Evolutionary conservation across 169 alveolate species (phyloP), one percentile per base, ranked within the genome.

Genomic region (Plasmodium vivax): DNA sequence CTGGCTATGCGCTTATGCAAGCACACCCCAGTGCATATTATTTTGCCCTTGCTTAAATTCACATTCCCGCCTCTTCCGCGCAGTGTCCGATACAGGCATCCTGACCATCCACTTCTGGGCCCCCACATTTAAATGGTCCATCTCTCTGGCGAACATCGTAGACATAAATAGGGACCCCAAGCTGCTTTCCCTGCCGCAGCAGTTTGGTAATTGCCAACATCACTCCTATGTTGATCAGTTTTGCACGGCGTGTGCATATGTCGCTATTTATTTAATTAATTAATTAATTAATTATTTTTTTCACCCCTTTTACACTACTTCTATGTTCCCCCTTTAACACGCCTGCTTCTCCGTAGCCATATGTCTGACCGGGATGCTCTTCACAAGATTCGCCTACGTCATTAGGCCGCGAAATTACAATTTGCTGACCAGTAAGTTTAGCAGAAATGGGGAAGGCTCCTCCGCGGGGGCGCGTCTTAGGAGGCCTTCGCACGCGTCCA

Each of bases 101-200:
- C 97, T 98, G 87, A 97, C 99, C 45, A 98, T 98, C 68, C 98
- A 97, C 96, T 98, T 98, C 92, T 98, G 99, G 98, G 99, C 99
- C 16, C 99, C 99, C 1, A 91, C 99, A 6, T 97, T 98, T 83
- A 98, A 98, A 85, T 98, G 99, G 99, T 96, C 97, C 51, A 98
- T 98, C 41, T 97, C 99, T 7, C 79, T 98, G 36, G 99, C 99
- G 10, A 98, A 98, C 92, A 56, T 98, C 19, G 96, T 96, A 38
- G 99, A 98, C 58, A 94, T 98, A 56, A 95, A 97, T 83, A 97
- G 98, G 75, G 98, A 98, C 16, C 97, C 98, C 16, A 97, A 98
- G 30, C 94, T 95, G 45, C 94, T 98, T 45, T 98, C 99, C 34
- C 95, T 97, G 0, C 98, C 98, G 10, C 99, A 98, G 94, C 98